Evolutionary conservation across 1,284 basidiomycete species (phyloP).

Genomic region (Puccinia novopanici): DNA sequence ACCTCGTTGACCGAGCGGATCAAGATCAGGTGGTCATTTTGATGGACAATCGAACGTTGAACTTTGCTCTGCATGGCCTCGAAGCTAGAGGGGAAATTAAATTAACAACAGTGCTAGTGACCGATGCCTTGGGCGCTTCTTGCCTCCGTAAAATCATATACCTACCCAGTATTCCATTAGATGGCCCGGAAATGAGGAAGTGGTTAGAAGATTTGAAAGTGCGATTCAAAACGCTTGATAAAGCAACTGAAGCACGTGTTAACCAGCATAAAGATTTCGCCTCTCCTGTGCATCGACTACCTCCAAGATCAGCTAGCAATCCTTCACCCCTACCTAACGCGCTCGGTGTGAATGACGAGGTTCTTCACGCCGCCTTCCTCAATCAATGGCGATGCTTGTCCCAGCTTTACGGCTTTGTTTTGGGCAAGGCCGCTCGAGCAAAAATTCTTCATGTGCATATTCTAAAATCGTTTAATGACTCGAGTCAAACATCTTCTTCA

Average conservation of each 20-base stretch:
- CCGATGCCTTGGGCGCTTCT: conserved; percentile 52
- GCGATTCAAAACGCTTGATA: conserved; percentile 13
- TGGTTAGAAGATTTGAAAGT: conserved; percentile 43
- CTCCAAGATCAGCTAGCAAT: conserved; percentile 1
- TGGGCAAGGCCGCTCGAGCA: conserved; percentile 68
- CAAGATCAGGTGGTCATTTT: conserved; percentile 24
- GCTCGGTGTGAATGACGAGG: conserved; percentile 32
- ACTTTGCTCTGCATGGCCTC: conserved; percentile 66
- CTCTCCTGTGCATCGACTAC: conserved; percentile 20
- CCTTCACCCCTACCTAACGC: conserved; percentile 17
- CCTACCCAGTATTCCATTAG: conserved; percentile 39
- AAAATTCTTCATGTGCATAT: conserved; percentile 68
- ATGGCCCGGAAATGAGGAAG: conserved; percentile 44
- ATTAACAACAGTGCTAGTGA: conserved; percentile 67
- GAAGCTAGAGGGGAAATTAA: conserved; percentile 69
- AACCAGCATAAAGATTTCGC: conserved; percentile 30
- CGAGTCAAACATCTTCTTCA: conserved; percentile 58
- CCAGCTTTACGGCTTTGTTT: conserved; percentile 71
- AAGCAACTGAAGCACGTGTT: conserved; percentile 11
- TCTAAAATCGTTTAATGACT: conserved; percentile 63
- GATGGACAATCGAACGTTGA: conserved; percentile 70
- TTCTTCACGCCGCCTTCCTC: conserved; percentile 26
- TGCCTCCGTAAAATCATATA: conserved; percentile 36
- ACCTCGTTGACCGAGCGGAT: conserved; percentile 35
- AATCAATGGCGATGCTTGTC: conserved; percentile 66